Evolutionary conservation across 495 filamentous ascomycete genomes (phyloP).

Genomic region (Aspergillus affinis): DNA sequence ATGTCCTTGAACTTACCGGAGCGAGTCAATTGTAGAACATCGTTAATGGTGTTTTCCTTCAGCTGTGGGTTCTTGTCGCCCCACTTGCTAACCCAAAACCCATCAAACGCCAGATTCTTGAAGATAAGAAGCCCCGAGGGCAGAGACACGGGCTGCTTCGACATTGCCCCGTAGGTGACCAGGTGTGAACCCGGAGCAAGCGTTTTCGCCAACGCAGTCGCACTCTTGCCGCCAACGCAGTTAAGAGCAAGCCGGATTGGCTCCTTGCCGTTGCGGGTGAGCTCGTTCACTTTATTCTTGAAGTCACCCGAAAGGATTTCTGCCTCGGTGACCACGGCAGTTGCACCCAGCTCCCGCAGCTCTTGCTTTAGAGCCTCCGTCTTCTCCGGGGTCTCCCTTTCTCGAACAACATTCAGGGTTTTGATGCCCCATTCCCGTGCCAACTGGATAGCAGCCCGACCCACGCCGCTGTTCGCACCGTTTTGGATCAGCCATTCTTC

Average conservation of each 20-base stretch:
- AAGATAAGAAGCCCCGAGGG: constrained; percentile 85
- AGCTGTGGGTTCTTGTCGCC: constrained; percentile 69
- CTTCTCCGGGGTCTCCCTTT: constrained; percentile 58
- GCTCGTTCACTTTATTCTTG: constrained; percentile 59
- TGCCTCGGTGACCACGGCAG: constrained; percentile 79
- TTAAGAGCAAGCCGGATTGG: constrained; percentile 77
- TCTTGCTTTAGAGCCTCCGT: constrained; percentile 70
- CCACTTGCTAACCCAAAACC: constrained; percentile 95
- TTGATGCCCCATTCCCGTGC: constrained; percentile 79
- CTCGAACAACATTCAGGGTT: constrained; percentile 81
- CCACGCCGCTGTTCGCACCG: constrained; percentile 91
- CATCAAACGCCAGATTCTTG: constrained; percentile 79
- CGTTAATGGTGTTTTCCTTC: constrained; percentile 75
- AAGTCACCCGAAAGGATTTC: constrained; percentile 67
- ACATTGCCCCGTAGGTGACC: constrained; percentile 97
- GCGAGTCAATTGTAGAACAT: constrained; percentile 73
- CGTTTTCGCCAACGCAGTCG: constrained; percentile 67
- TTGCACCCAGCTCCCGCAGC: constrained; percentile 68
- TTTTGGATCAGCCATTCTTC: constrained; percentile 93
- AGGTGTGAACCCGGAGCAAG: constrained; percentile 66
- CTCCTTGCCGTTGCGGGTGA: constrained; percentile 67
- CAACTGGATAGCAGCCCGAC: constrained; percentile 83
- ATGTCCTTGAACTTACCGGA: constrained; percentile 77
- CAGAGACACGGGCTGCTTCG: constrained; percentile 74
- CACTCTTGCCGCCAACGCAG: constrained; percentile 90